phyloP scores from a whole-genome alignment of 1,284 basidiomycete species.

The Peniophora sp. region DNA sequence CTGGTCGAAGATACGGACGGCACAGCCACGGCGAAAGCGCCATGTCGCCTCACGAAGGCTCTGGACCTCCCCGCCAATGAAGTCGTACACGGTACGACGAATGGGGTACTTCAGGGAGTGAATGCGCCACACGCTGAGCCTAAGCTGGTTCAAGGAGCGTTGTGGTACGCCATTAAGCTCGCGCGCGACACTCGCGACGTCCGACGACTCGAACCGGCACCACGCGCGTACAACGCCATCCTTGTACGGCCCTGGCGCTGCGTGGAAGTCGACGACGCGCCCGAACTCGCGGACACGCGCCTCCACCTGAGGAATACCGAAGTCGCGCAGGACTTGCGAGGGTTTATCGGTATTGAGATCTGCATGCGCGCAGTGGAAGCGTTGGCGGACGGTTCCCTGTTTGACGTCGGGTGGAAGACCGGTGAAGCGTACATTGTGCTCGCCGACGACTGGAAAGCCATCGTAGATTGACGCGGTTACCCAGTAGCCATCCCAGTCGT shows the following conservation, averaged over 20 bases:
- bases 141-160: constrained; percentile 30
- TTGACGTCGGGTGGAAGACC: constrained; percentile 40
- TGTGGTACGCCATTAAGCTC: constrained; percentile 33
- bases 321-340: constrained; percentile 35
- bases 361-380: constrained; percentile 37
- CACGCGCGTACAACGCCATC: constrained; percentile 41
- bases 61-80: constrained; percentile 15
- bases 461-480: constrained; percentile 39
- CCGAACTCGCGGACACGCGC: constrained; percentile 30
- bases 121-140: constrained; percentile 40
- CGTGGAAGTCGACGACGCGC: constrained; percentile 34
- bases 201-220: constrained; percentile 41
- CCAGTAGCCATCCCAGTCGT: constrained; percentile 26
- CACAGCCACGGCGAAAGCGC: constrained; percentile 12
- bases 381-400: constrained; percentile 32
- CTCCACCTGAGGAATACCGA: constrained; percentile 31
- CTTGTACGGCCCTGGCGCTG: constrained; percentile 42
- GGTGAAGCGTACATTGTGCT: constrained; percentile 47
- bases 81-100: constrained; percentile 23
- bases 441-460: constrained; percentile 48
- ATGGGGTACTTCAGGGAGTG: constrained; percentile 39
- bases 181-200: constrained; percentile 42
- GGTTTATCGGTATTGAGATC: constrained; percentile 38
- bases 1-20: constrained; percentile 14
- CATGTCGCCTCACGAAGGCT: constrained; percentile 14